Base-by-base conservation (phyloP, 139 green algal species). In the Desmodesmus armatus region DNA sequence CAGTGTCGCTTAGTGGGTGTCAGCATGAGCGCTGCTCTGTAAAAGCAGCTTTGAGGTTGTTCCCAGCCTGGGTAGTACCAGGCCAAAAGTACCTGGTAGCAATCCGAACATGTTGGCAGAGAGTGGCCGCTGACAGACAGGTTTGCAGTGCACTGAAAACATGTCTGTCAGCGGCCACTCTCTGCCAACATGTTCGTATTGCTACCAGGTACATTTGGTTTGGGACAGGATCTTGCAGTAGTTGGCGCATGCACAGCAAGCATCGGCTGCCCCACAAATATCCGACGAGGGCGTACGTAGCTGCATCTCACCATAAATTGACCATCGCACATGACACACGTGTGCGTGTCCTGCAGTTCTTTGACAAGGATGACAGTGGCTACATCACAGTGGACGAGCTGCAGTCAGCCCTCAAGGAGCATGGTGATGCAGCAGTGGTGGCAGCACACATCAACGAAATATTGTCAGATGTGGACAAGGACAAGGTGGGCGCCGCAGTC, bases 401-500 rank as follows among this genome's bases (percentile, higher is more conserved):
- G 80, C 35, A 79, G 47, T 41, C 37, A 3, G 88, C 88, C 3
- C 58, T 91, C 21, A 70, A 72, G 62, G 49, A 88, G 72, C 73
- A 78, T 43, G 72, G 72, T 15, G 78, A 79, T 17, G 49, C 41
- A 7, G 72, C 70, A 27, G 63, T 53, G 3, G 69, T 82, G 15
- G 72, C 41, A 7, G 82, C 33, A 49, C 71, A 87, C 44, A 84
- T 92, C 53, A 78, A 90, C 47, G 43, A 82, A 17, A 88, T 92
- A 25, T 66, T 92, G 51, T 84, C 17, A 83, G 93, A 96, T 44
- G 90, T 92, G 39, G 93, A 96, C 85, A 90, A 86, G 39, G 91
- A 95, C 85, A 85, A 85, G 3, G 85, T 94, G 76, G 93, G 93
- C 55, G 53, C 73, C 5, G 94, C 95, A 49, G 91, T 94, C 75